Base-by-base conservation (phyloP, 2,329 filamentous ascomycete species). In the Aspergillus tamarii region DNA sequence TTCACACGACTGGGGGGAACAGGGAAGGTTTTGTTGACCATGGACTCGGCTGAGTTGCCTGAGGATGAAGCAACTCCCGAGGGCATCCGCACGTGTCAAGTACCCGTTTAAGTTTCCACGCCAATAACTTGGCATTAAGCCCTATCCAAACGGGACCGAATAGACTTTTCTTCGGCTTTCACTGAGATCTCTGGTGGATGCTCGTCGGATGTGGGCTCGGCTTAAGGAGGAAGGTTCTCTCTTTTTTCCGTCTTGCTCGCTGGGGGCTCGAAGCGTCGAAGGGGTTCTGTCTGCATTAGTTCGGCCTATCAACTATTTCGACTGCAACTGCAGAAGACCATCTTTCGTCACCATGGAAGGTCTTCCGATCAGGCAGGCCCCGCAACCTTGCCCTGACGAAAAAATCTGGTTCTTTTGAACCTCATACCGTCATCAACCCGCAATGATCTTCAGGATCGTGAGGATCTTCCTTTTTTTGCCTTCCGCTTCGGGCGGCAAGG, bases 41-140 rank as follows among this genome's bases (percentile, higher is more conserved):
- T 21, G 41, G 10, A 60, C 61, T 63, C 61, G 61, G 61, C 57
- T 57, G 57, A 63, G 61, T 63, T 63, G 52, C 61, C 61, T 63
- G 57, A 34, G 39, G 34, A 23, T 61, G 45, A 30, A 28, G 28
- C 36, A 28, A 54, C n/a, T 45, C 46, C 19, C 19, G 2, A 7
- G 16, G 16, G 16, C 16, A n/a, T 41, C 39, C 39, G 34, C 59
- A 61, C 52, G 59, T 61, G 59, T 19, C 41, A 6, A 9, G 3
- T 39, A n/a, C 52, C 48, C 32, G 52, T 55, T 55, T 39, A 36
- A 26, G 21, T 55, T 55, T 39, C 52, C 52, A 55, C 32, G 21
- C 52, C 52, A 39, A 39, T 55, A 7, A 41, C 52, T 55, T 55
- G 52, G 52, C 52, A 39, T n/a, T n/a, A 26, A 39, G 52, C 52